Base-by-base conservation (phyloP, 1,139 yeast species). In the Candida sanyaensis region DNA sequence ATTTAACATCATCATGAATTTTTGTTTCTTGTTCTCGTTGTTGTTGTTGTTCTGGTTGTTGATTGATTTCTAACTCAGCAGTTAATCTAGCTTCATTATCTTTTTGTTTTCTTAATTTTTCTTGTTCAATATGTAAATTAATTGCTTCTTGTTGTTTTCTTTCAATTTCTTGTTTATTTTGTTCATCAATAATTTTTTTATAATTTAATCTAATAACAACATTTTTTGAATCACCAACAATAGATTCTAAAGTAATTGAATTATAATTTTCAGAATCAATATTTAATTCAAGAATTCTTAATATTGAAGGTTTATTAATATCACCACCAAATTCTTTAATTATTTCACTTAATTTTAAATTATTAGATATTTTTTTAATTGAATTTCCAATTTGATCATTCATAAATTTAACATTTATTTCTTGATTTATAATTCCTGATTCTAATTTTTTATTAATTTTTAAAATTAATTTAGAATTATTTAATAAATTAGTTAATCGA, bases 401-500 rank as follows among this genome's bases (percentile, higher is more conserved):
- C 50, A 60, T 56, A 21, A 67, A 58, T 42, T 67, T 67, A 21
- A 65, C 61, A 46, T 59, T 62, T 21, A 65, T 58, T 45, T 58
- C 59, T 48, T 53, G 56, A 43, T 57, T 48, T 9, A 40, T 17
- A 10, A 47, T 49, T 32, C 11, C 34, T 10, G 36, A 13, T 4
- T 43, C 27, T 4, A 43, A 24, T 36, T 55, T 52, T 8, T 55
- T 57, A 3, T 37, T 45, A 13, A 63, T 48, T 48, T 60, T 59
- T 29, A 66, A 54, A 27, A 55, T 56, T 33, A 75, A 54, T 46
- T 64, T 68, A 17, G 68, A 57, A 55, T 66, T 74, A 47, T 68
- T 72, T 29, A 64, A 51, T 23, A 75, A 56, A 28, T 60, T 62
- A 6, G 75, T 65, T 45, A 70, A 62, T 42, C 77, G 57, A 12